Evolutionary conservation across 371 early-diverging fungal genomes (phyloP), one percentile per base, ranked within the genome.

Genomic region (Mortierella sp.): DNA sequence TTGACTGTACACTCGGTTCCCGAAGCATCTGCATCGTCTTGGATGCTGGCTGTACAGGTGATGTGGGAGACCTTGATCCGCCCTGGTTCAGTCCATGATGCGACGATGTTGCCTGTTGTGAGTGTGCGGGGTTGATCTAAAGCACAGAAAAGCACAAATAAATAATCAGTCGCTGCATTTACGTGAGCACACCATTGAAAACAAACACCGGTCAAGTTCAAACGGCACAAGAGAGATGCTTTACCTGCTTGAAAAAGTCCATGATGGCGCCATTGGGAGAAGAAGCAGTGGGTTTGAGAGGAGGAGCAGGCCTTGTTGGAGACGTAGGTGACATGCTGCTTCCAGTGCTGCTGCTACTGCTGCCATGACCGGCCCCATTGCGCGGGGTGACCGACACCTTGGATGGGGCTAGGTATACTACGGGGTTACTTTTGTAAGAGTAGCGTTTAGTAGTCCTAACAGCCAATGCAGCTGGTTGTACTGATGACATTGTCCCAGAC

Each of bases 221-320:
- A 55, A 59, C 5, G 3, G n/a, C 26, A 9, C 53, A 26, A 26
- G 28, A 71, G 46, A 34, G 26, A 43, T 69, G n/a, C 59, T 54
- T 54, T 77, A 84, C 84, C 78, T 84, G 75, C 28, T 80, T 80
- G 71, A 84, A 84, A 73, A 84, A 84, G 50, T 84, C 75, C 24
- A 55, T 76, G 28, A 84, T 84, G 50, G 84, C 84, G 13, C 80
- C 84, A 13, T 77, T 55, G 5, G 80, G 78, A 0, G 80, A 72
- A 3, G 84, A 59, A 4, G 78, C 72, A 8, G 71, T 48, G 9
- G 73, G 69, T 50, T 75, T 72, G 43, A 73, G 64, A 21, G 43
- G 55, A n/a, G 31, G 37, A 13, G 64, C 46, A 5, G 64, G 19
- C 43, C 44, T 74, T 34, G 55, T 34, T 6, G 54, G 64, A 0